Evolutionary conservation across 352 stramenopile genomes (phyloP).

Genomic region (Globisporangium spinosum): DNA sequence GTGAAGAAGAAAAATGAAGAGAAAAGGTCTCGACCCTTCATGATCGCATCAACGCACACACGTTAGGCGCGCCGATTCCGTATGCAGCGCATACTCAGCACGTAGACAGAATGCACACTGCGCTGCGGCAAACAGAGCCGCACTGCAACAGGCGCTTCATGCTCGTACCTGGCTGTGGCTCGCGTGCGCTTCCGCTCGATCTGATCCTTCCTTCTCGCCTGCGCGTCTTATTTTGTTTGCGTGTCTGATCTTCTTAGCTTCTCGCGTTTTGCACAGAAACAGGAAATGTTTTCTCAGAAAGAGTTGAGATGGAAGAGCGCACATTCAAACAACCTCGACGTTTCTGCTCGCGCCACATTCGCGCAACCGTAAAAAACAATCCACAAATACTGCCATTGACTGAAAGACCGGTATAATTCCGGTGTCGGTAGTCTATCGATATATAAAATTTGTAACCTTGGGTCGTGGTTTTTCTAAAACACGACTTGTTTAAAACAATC

Average conservation of each 20-base stretch:
- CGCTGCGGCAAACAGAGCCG: no score
- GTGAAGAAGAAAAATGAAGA: neutral
- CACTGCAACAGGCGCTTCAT: neutral
- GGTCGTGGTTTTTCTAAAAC: no score
- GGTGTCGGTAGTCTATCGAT: no score
- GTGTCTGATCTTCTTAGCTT: constrained; percentile 7
- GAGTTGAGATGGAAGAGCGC: neutral
- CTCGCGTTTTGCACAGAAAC: constrained; percentile 3
- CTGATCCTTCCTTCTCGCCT: neutral
- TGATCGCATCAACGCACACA: neutral
- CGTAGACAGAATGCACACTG: neutral
- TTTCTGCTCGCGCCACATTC: neutral
- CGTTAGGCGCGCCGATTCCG: neutral
- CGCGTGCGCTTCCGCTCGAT: neutral
- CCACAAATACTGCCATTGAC: neutral
- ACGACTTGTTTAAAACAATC: no score
- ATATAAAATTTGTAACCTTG: no score
- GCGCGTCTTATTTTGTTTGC: neutral
- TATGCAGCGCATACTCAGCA: neutral
- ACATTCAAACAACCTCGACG: neutral
- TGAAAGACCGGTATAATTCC: no score
- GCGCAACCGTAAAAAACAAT: neutral
- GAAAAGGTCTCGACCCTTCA: neutral
- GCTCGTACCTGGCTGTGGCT: neutral
- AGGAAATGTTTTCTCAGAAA: constrained; percentile 6